Evolutionary conservation across 75 land plant genomes (phyloP).

Genomic region (Selaginella tamariscina): DNA sequence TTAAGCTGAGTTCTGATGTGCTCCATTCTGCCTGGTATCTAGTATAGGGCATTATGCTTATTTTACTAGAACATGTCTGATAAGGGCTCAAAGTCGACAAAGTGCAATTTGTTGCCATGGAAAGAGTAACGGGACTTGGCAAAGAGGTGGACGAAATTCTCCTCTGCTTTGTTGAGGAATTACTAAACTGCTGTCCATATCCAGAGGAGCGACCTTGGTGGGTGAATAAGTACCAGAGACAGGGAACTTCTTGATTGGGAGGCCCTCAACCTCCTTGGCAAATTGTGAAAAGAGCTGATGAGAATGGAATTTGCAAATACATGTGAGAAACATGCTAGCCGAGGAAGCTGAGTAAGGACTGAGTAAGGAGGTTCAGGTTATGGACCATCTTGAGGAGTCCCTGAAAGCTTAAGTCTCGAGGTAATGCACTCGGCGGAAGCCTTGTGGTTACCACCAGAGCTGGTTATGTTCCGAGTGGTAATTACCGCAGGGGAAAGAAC

Average conservation of each 20-base stretch:
- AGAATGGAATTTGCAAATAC: neutral
- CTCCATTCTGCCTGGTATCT: neutral
- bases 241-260: neutral
- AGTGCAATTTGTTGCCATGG: neutral
- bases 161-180: neutral
- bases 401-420: neutral
- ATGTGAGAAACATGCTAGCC: neutral
- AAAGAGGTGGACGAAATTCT: neutral
- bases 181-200: neutral
- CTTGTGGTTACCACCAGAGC: slow-evolving; percentile 3
- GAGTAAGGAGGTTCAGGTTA: neutral
- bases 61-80: neutral
- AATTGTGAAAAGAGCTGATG: neutral
- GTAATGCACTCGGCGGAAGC: neutral
- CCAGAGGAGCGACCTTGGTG: neutral
- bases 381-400: neutral
- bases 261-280: neutral
- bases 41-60: neutral
- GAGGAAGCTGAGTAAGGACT: neutral
- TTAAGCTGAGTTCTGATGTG: neutral
- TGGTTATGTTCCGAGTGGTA: slow-evolving; percentile 3
- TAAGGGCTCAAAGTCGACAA: neutral
- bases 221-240: neutral
- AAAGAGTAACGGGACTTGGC: neutral
- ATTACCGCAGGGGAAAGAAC: neutral